phyloP scores from a whole-genome alignment of 148 eudicot genomes.

The Vaccinium macrocarpon region DNA sequence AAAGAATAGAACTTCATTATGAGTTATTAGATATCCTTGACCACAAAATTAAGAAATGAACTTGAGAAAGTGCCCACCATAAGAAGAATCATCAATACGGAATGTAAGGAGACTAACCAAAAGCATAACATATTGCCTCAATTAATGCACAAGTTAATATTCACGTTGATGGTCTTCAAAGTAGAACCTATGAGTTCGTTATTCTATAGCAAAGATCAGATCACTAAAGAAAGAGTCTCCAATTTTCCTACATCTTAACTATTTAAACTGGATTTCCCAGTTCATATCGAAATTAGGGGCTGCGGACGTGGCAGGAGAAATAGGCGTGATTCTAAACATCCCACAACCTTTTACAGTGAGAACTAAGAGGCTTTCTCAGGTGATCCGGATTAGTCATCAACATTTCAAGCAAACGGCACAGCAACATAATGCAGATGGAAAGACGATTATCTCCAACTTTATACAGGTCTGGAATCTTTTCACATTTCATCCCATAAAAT shows the following conservation, averaged over 20 bases:
- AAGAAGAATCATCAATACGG: neutral
- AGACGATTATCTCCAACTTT: conserved; percentile 42
- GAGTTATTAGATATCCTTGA: neutral
- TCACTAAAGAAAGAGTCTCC: neutral
- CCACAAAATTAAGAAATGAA: neutral
- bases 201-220: neutral
- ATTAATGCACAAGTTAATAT: neutral
- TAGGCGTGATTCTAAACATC: conserved; percentile 29
- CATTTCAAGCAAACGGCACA: conserved; percentile 49
- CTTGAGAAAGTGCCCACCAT: neutral
- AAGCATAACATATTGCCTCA: neutral
- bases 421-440: conserved; percentile 37
- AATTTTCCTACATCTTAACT: neutral
- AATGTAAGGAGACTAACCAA: neutral
- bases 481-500: neutral
- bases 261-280: conserved; percentile 34
- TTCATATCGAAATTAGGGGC: conserved; percentile 34
- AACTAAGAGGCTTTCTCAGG: conserved; percentile 59
- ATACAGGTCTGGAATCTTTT: conserved; percentile 33
- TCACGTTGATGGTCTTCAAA: neutral
- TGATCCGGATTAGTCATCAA: conserved; percentile 50
- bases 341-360: conserved; percentile 63
- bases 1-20: neutral
- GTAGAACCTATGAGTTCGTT: neutral
- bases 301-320: conserved; percentile 27